Evolutionary conservation across 1,284 basidiomycete genomes (phyloP), one percentile per base, ranked within the genome.

Genomic region (Irpex sp.): DNA sequence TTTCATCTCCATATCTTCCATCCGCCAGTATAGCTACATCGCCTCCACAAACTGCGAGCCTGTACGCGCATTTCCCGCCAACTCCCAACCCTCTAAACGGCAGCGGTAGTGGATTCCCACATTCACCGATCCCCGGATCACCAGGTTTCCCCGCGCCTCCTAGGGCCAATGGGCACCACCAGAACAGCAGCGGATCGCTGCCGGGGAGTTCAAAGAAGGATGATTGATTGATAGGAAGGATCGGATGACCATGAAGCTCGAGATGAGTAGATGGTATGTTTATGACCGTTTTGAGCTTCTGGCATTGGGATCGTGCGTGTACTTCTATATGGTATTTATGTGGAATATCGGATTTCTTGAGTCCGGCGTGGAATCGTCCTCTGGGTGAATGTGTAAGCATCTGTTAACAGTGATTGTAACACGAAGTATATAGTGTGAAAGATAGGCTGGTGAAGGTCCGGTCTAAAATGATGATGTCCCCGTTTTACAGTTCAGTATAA

Each of bases 1-100:
- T 52, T 60, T 51, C 19, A n/a, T 65, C 63, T 47, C 65, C 67
- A 3, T 71, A 71, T 34, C 64, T 68, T 49, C 69, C 75, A 17
- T 58, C 69, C 8, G 69, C 72, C 3, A 38, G 9, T 36, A 26
- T 37, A 21, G n/a, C 52, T 21, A 49, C 31, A 17, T 60, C 58
- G 31, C 58, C 61, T 19, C 65, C 73, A 2, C 65, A 71, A 26
- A 69, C 63, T 11, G 67, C 70, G 21, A 66, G 69, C 17, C 51
- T 72, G 36, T 78, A 77, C 62, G 63, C 70, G 17, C 69, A 75
- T 59, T 78, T 80, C 71, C 78, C 78, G 37, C 77, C 76, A 15
- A 79, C 79, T 59, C 79, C 78, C 5, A 76, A 74, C 59, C 69
- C 76, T 13, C 69, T 62, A 15, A 72, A 70, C 60, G 74, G 72